Base-by-base conservation (phyloP, 2,329 filamentous ascomycete species). In the Aspergillus persii region DNA sequence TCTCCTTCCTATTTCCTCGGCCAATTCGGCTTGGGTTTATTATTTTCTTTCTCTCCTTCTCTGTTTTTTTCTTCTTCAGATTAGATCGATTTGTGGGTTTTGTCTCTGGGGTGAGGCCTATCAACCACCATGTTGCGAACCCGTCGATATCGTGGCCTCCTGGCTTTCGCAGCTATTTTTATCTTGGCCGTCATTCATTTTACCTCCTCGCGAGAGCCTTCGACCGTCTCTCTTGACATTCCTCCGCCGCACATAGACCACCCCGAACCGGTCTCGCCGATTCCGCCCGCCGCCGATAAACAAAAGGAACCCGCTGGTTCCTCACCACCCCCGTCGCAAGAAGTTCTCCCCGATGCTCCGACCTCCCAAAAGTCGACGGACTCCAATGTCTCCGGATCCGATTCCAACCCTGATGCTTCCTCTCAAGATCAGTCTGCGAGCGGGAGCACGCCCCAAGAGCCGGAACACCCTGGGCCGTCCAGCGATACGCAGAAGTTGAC, bases 131-230 rank as follows among this genome's bases (percentile, higher is more conserved):
- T 82, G 80, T 71, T 81, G 66, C 79, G 79, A 56, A 66, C 79
- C 61, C 80, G 80, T 55, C 77, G 80, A 63, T 82, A 82, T 66
- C 76, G 80, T 58, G 66, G 78, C 36, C 78, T 80, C 56, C 62
- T 82, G 54, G 64, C 79, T 41, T 78, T 81, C 57, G 77, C 79
- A 33, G 68, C 76, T 56, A 69, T 79, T 56, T 69, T 77, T 18
- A 63, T 79, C 44, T 68, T 80, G 46, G 69, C 79, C 3, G 71
- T 86, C 55, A 79, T 85, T 66, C 81, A 82, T 63, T 84, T 85
- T 63, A 72, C 76, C 36, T 74, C 75, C 52, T 77, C 81, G 59
- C 76, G 74, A 59, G 71, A 78, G 57, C 78, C 59, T 30, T 39
- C 61, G 23, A 53, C 60, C 30, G 51, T 56, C 50, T 59, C 55